Evolutionary conservation across 164 flowering plant genomes (phyloP).

Genomic region (Vitis riparia): DNA sequence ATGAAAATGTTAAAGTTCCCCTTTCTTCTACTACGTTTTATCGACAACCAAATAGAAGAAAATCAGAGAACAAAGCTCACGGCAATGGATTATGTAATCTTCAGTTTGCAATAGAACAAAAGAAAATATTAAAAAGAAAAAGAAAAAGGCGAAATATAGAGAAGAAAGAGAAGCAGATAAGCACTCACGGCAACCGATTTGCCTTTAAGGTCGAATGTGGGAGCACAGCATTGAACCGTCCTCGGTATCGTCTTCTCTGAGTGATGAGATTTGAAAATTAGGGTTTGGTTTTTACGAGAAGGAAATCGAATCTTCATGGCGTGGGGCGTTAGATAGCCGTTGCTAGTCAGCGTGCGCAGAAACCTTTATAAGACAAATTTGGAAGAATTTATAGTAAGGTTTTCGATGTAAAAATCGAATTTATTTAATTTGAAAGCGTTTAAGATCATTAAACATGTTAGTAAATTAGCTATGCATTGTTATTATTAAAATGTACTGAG

Average conservation of each 20-base stretch:
- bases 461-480: no score
- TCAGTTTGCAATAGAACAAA: background rate
- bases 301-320: slow-evolving; percentile 9
- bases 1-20: no score
- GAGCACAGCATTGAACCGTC: background rate
- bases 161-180: background rate
- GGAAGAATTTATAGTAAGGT: no score
- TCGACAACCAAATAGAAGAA: background rate
- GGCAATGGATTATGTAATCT: no score
- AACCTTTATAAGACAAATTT: no score
- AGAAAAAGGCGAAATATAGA: background rate
- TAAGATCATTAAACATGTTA: no score
- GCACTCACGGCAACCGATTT: slow-evolving; percentile 14
- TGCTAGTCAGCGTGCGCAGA: no score
- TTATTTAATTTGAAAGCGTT: no score
- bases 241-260: background rate
- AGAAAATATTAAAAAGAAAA: background rate
- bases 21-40: no score
- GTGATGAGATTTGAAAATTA: background rate
- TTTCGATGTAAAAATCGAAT: no score
- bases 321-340: background rate
- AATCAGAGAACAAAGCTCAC: no score
- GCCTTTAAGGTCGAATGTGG: slow-evolving; percentile 9
- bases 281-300: background rate
- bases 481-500: no score